Evolutionary conservation across 805 yeast genomes (phyloP), one percentile per base, ranked within the genome.

Genomic region (Ogataea thermomethanolica): DNA sequence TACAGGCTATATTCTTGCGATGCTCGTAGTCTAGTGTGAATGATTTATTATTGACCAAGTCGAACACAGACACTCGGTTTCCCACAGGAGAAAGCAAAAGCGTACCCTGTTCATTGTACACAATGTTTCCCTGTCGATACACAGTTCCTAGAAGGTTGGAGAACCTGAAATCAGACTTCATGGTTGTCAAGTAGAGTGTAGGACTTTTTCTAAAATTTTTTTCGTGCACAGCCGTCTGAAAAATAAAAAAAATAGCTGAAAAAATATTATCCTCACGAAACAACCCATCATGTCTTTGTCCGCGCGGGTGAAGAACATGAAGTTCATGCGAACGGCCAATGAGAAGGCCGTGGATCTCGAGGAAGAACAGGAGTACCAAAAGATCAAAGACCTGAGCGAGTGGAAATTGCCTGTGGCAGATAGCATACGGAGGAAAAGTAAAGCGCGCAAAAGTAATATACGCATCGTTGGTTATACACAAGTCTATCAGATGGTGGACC

Each of bases 11-110:
- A 52, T 86, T 86, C 56, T 84, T 86, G 51, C 98, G 76, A 60
- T 93, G 99, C 63, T 93, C 96, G 62, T 89, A 93, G 53, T 80
- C 78, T 58, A 91, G 85, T 1, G 99, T 93, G 67, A 78, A 90
- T 2, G 96, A 85, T 52, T 78, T 81, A 62, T 83, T 89, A 56
- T 85, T 82, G 37, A 85, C 71, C 46, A 91, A 70, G 64, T 93
- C 96, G 64, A 90, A 93, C 41, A 85, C 86, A 12, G 89, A 74
- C 23, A 93, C 90, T 57, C 98, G 67, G 61, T 91, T 93, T 10
- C 99, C 99, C 3, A 93, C 98, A 0, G 99, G 98, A 44, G 93
- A 81, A 33, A 93, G 65, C 25, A 93, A 69, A 41, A 78, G 75
- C 8, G 84, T 78, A 2, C 99, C 99, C 58, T 90, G 96, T 1